Percentiles rank a stretch among this genome's conserved stretches.
Conservation (phyloP, 176 grass and related monocot genomes). For the Miscanthus lutarioriparius region DNA sequence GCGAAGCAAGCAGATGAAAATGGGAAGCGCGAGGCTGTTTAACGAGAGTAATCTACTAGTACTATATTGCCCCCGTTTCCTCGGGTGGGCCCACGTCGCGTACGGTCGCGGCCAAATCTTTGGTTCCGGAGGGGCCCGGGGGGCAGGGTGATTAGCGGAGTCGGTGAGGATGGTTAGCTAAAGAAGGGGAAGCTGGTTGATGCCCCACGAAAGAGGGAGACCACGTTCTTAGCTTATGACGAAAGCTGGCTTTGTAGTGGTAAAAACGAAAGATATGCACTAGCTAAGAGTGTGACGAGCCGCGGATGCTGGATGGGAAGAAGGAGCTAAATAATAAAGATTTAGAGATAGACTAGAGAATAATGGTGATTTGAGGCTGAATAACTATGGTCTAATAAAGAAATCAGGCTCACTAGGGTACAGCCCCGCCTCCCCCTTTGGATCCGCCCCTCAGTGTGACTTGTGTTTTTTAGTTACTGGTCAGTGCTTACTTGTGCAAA, state of each 20-base stretch:
- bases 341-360: no score
- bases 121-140: background rate
- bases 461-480: background rate
- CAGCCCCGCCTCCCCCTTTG: no score
- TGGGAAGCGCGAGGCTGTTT: slow-evolving; percentile 10
- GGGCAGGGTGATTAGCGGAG: background rate
- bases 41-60: background rate
- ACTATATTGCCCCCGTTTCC: background rate
- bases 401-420: no score
- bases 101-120: slow-evolving; percentile 19
- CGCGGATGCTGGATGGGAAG: no score
- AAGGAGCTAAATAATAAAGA: no score
- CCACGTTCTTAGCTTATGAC: background rate
- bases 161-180: slow-evolving; percentile 37
- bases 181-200: background rate
- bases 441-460: no score
- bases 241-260: background rate
- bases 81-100: slow-evolving; percentile 10
- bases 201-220: background rate
- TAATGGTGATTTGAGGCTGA: no score
- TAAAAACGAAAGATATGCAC: background rate
- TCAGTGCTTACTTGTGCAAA: background rate
- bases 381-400: no score
- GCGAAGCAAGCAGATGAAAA: slow-evolving; percentile 7
- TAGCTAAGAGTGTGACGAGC: no score